Evolutionary conservation across 805 yeast species (phyloP).

Genomic region (Starmerella sp.): DNA sequence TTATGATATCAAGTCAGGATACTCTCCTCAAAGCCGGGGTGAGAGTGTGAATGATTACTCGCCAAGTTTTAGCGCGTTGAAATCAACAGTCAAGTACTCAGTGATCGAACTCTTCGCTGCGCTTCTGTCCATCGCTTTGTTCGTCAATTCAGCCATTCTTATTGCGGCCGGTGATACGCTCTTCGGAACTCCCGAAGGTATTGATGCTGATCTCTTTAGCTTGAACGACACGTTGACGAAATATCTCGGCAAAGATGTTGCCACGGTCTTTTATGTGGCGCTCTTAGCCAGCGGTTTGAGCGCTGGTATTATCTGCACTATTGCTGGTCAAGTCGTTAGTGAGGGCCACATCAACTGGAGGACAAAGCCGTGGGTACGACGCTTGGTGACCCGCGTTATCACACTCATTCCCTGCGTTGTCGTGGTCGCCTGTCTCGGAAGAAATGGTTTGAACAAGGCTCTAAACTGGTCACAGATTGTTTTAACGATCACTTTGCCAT

Average conservation of each 20-base stretch:
- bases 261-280: conserved; percentile 76
- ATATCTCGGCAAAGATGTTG: conserved; percentile 63
- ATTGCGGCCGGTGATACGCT: conserved; percentile 73
- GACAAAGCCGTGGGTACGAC: conserved; percentile 65
- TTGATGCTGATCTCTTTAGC: conserved; percentile 72
- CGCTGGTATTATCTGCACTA: conserved; percentile 87
- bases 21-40: conserved; percentile 14
- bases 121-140: conserved; percentile 67
- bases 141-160: conserved; percentile 74
- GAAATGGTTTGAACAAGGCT: conserved; percentile 57
- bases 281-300: conserved; percentile 76
- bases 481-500: conserved; percentile 69
- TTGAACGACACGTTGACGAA: conserved; percentile 54
- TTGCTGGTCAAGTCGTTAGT: conserved; percentile 84
- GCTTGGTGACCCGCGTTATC: conserved; percentile 64
- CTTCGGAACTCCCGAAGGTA: conserved; percentile 50
- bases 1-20: conserved; percentile 59
- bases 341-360: conserved; percentile 86
- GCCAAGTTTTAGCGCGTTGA: conserved; percentile 65
- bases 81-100: conserved; percentile 60
- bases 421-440: conserved; percentile 61
- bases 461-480: conserved; percentile 81
- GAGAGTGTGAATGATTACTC: conserved; percentile 36
- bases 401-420: conserved; percentile 72
- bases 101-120: conserved; percentile 60